phyloP scores from a whole-genome alignment of 78 protist species.

The Polysphondylium violaceum region DNA sequence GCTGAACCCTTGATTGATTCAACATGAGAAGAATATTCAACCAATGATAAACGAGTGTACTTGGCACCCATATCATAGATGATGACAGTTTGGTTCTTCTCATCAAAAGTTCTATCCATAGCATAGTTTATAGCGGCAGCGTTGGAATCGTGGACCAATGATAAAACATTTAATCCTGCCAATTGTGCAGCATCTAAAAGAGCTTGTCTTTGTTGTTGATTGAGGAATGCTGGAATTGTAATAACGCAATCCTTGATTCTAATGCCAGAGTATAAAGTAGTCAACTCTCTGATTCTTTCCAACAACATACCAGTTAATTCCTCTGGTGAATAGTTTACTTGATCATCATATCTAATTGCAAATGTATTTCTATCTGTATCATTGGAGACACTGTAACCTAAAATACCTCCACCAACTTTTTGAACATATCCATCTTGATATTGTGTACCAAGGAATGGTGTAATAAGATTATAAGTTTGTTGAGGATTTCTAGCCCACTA shows the following conservation, averaged over 20 bases:
- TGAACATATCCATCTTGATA: constrained; percentile 26
- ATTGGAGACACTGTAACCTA: constrained; percentile 52
- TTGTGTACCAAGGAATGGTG: constrained; percentile 30
- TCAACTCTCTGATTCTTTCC: constrained; percentile 25
- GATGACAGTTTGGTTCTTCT: constrained; percentile 41
- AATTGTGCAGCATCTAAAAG: constrained; percentile 84
- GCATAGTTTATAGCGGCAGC: constrained; percentile 77
- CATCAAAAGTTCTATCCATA: constrained; percentile 41
- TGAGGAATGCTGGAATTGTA: constrained; percentile 84
- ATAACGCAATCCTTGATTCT: constrained; percentile 65
- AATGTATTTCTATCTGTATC: constrained; percentile 62
- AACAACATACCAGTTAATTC: constrained; percentile 75
- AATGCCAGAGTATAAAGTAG: constrained; percentile 6
- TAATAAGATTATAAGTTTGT: constrained; percentile 34
- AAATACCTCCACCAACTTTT: constrained; percentile 38
- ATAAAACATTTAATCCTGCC: constrained; percentile 76
- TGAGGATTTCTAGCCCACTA: constrained; percentile 80
- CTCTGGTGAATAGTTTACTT: constrained; percentile 51
- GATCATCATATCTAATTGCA: constrained; percentile 18
- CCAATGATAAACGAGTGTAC: constrained; percentile 64
- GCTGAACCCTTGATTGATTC: constrained; percentile 29
- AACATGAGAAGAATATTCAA: constrained; percentile 4
- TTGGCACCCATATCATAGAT: constrained; percentile 88
- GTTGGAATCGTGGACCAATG: constrained; percentile 40
- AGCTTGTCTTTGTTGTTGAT: constrained; percentile 85